Conservation (phyloP, 805 yeast genomes). For the Starmerella vaccinii region DNA sequence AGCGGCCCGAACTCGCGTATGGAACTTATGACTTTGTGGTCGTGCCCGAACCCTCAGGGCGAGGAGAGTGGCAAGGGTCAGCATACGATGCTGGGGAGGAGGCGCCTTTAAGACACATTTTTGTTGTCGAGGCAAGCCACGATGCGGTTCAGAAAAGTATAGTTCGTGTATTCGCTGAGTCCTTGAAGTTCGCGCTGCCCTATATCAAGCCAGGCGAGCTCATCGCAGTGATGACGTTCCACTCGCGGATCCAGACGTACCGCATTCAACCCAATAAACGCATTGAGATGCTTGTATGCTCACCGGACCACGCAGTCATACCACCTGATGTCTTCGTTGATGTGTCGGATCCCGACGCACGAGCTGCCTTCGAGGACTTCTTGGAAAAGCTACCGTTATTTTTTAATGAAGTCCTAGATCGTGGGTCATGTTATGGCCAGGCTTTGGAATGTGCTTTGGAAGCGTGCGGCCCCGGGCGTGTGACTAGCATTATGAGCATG, state of each 20-base stretch:
- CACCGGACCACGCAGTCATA: slow-evolving; percentile 63
- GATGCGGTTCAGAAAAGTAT: slow-evolving; percentile 47
- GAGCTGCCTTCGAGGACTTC: slow-evolving; percentile 40
- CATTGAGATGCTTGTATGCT: slow-evolving; percentile 26
- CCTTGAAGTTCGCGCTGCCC: slow-evolving; percentile 47
- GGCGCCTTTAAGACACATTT: slow-evolving; percentile 48
- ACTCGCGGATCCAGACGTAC: slow-evolving; percentile 59
- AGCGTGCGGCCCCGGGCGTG: slow-evolving; percentile 45
- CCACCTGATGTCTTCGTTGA: slow-evolving; percentile 49
- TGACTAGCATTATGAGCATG: slow-evolving; percentile 53
- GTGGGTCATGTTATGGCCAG: slow-evolving; percentile 68
- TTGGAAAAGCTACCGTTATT: slow-evolving; percentile 49
- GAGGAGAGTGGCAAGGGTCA: slow-evolving; percentile 20
- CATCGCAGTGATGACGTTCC: slow-evolving; percentile 67
- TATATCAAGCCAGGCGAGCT: slow-evolving; percentile 34
- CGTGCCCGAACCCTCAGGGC: slow-evolving; percentile 34
- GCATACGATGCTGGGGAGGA: slow-evolving; percentile 44
- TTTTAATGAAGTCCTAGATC: slow-evolving; percentile 32
- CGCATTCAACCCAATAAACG: slow-evolving; percentile 2
- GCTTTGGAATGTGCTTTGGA: slow-evolving; percentile 50
- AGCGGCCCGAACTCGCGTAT: slow-evolving; percentile 62
- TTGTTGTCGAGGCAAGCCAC: slow-evolving; percentile 57
- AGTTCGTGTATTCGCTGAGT: slow-evolving; percentile 52
- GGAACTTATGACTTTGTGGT: slow-evolving; percentile 84
- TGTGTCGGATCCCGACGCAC: not conserved